These are phyloP conservation scores for Cymodocea nodosa DNA, from an alignment of 116 monocot species.

Conservation along the genomic window DNA sequence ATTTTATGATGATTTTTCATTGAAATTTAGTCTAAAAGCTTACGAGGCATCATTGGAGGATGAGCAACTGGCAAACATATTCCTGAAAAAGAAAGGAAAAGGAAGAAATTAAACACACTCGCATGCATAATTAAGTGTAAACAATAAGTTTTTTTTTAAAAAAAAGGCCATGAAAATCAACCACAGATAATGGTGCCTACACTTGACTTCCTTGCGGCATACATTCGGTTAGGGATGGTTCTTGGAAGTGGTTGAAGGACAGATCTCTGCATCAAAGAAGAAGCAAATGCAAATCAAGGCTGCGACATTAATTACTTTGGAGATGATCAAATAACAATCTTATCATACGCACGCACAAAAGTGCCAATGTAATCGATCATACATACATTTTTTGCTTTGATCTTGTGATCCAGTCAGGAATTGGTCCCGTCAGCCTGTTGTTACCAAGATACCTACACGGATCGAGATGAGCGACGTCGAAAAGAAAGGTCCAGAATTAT, in stretches of 20 bases:
- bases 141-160: too few species aligned
- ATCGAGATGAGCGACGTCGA: too few species aligned
- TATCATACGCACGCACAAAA: neutral
- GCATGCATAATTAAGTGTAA: too few species aligned
- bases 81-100: constrained; percentile 13
- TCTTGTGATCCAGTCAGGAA: constrained; percentile 44
- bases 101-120: too few species aligned
- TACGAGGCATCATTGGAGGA: constrained; percentile 32
- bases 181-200: neutral
- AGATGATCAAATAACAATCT: too few species aligned
- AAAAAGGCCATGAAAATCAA: neutral
- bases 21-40: constrained; percentile 11
- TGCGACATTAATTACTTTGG: too few species aligned
- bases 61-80: too few species aligned
- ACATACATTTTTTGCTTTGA: constrained; percentile 27
- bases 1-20: too few species aligned
- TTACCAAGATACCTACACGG: constrained; percentile 39
- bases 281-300: too few species aligned
- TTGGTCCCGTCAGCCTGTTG: constrained; percentile 46
- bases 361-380: neutral
- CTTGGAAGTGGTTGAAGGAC: constrained; percentile 56
- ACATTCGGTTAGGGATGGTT: constrained; percentile 20
- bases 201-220: constrained; percentile 19
- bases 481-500: too few species aligned
- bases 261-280: constrained; percentile 34